phyloP scores from a whole-genome alignment of 768 basidiomycete genomes.

The Mrakia blollopis region DNA sequence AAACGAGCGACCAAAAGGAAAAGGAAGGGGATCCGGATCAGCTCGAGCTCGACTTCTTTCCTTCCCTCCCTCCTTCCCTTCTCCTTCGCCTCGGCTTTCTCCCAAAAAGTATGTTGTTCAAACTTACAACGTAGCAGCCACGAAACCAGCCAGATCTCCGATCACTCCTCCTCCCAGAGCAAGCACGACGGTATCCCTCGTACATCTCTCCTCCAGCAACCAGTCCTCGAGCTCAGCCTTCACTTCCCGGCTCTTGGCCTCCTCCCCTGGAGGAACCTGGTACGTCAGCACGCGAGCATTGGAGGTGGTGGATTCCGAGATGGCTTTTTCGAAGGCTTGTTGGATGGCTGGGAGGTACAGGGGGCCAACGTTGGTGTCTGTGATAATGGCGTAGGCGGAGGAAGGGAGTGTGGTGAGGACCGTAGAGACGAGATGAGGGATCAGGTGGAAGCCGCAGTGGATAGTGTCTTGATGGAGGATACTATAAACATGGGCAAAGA shows the following conservation, averaged over 20 bases:
- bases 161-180: conserved; percentile 96
- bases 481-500: neutral
- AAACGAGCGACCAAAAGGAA: neutral
- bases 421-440: conserved; percentile 64
- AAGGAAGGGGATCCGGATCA: conserved; percentile 15
- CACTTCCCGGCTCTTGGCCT: conserved; percentile 80
- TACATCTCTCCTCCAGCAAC: conserved; percentile 77
- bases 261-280: conserved; percentile 84
- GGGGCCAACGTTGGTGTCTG: conserved; percentile 81
- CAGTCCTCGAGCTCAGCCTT: conserved; percentile 94
- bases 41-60: conserved; percentile 12
- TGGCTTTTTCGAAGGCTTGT: conserved; percentile 55
- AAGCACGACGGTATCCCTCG: conserved; percentile 84
- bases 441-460: conserved; percentile 88
- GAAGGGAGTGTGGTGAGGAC: conserved; percentile 66
- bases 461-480: conserved; percentile 82
- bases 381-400: conserved; percentile 84
- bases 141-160: conserved; percentile 92
- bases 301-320: conserved; percentile 32
- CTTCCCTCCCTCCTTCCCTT: neutral
- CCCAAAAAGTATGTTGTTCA: neutral
- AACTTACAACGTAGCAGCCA: conserved; percentile 91
- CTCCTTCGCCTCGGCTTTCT: neutral
- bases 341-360: conserved; percentile 69
- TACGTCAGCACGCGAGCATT: conserved; percentile 66